These are phyloP conservation scores for Lachnellula subtilissima DNA, from an alignment of 2,329 filamentous ascomycete genomes.

Conservation along the genomic window DNA sequence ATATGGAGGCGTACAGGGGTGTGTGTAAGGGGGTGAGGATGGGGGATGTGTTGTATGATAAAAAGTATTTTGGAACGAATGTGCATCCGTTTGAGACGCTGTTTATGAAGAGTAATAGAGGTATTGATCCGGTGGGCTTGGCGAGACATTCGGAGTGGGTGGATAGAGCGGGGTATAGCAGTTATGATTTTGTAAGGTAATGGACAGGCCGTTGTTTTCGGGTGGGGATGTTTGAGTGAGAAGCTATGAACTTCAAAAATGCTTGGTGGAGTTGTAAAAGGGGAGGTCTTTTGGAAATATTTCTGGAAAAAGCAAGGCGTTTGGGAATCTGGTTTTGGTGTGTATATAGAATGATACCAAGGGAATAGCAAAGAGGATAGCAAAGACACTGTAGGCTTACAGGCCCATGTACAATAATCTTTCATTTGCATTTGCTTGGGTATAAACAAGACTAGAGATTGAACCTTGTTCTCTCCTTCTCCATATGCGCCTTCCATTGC, in stretches of 20 bases:
- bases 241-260: too few species aligned
- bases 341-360: background rate
- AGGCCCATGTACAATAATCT: background rate
- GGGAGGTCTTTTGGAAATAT: background rate
- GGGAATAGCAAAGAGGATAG: background rate
- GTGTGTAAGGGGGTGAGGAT: slow-evolving; percentile 9
- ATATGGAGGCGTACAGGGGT: slow-evolving; percentile 10
- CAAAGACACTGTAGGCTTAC: too few species aligned
- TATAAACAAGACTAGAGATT: slow-evolving; percentile 59
- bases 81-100: slow-evolving; percentile 27
- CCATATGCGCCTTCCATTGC: slow-evolving; percentile 95
- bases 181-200: slow-evolving; percentile 22
- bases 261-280: background rate
- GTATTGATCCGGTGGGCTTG: slow-evolving; percentile 17
- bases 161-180: slow-evolving; percentile 20
- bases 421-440: background rate
- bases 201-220: background rate
- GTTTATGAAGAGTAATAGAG: slow-evolving; percentile 27
- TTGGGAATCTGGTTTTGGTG: background rate
- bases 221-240: background rate
- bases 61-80: slow-evolving; percentile 25
- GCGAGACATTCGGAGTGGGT: slow-evolving; percentile 22
- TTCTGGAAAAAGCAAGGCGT: background rate
- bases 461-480: slow-evolving; percentile 90
- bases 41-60: slow-evolving; percentile 21